These are phyloP conservation scores for Triticum timopheevii DNA, from an alignment of 176 grass and related monocot genomes.

Conservation along the genomic window DNA sequence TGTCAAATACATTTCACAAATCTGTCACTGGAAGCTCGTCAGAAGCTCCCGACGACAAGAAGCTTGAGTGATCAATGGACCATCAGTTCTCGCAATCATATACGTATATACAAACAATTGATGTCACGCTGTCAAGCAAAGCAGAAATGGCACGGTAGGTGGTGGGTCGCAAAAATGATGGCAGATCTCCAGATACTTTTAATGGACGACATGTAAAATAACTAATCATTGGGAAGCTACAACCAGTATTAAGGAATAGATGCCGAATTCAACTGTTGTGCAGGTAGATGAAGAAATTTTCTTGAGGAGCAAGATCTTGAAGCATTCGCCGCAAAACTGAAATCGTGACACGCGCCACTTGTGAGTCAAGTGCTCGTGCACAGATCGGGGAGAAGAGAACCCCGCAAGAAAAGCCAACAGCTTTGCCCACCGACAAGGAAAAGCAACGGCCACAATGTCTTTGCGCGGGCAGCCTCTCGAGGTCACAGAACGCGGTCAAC, in stretches of 20 bases:
- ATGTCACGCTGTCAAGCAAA: constrained; percentile 14
- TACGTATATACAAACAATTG: constrained; percentile 18
- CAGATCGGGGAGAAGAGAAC: constrained; percentile 23
- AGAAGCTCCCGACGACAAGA: not conserved
- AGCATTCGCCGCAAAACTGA: constrained; percentile 22
- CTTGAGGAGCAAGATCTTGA: constrained; percentile 35
- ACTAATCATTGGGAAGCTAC: constrained; percentile 12
- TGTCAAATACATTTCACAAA: constrained; percentile 17
- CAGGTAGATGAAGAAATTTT: not conserved
- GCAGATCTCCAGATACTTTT: constrained; percentile 28
- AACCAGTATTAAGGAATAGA: constrained; percentile 11
- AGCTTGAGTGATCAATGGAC: constrained; percentile 26
- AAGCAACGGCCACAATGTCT: constrained; percentile 14
- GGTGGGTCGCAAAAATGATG: constrained; percentile 26
- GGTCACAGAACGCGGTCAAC: constrained; percentile 25
- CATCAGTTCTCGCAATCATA: constrained; percentile 30
- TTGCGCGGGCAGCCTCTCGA: constrained; percentile 3
- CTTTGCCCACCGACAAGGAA: constrained; percentile 47
- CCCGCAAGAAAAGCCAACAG: constrained; percentile 42
- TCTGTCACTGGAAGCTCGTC: not conserved
- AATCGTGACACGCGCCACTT: constrained; percentile 12
- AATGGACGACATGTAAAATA: constrained; percentile 16
- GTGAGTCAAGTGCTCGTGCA: constrained; percentile 33
- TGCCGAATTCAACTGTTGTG: constrained; percentile 25
- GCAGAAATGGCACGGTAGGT: constrained; percentile 8